Evolutionary conservation across 2,329 filamentous ascomycete species (phyloP), one percentile per base, ranked within the genome.

Genomic region (Pseudogymnoascus sp.): DNA sequence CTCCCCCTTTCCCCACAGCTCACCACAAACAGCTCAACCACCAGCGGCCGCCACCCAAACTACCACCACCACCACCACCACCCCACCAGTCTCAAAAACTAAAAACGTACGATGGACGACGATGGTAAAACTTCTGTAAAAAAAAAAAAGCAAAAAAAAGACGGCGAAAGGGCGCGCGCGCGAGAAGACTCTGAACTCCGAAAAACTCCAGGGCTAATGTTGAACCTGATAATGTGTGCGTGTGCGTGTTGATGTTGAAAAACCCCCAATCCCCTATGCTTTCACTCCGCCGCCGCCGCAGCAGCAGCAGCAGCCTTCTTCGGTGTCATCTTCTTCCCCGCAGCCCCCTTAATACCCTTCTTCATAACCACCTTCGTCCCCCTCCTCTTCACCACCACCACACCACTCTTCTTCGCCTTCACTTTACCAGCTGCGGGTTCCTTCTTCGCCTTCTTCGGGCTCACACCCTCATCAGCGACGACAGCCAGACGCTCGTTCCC

Each of bases 171-270:
- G n/a, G n/a, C n/a, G n/a, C n/a, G n/a, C n/a, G n/a, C n/a, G n/a
- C n/a, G n/a, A n/a, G n/a, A n/a, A n/a, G n/a, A n/a, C n/a, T n/a
- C n/a, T n/a, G n/a, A n/a, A n/a, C n/a, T n/a, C n/a, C n/a, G n/a
- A 22, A 50, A 47, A 47, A 50, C 43, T 50, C 43, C 43, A 50
- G 43, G 43, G 43, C 43, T 50, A 50, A 47, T 50, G 43, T 50
- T 50, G 43, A 50, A 50, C 43, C 43, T 50, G 25, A 50, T 30
- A 18, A 50, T n/a, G n/a, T 28, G 43, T 30, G 41, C 14, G 14
- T 47, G 41, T 47, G 41, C 14, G 14, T 28, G 39, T 47, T 47
- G 41, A 50, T 50, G 43, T 50, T 50, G 43, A 50, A 50, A 50
- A 50, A 7, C n/a, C n/a, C 3, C 36, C 4, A 38, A 15, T 15